Evolutionary conservation across 495 filamentous ascomycete genomes (phyloP).

Genomic region (Aspergillus nidulans): DNA sequence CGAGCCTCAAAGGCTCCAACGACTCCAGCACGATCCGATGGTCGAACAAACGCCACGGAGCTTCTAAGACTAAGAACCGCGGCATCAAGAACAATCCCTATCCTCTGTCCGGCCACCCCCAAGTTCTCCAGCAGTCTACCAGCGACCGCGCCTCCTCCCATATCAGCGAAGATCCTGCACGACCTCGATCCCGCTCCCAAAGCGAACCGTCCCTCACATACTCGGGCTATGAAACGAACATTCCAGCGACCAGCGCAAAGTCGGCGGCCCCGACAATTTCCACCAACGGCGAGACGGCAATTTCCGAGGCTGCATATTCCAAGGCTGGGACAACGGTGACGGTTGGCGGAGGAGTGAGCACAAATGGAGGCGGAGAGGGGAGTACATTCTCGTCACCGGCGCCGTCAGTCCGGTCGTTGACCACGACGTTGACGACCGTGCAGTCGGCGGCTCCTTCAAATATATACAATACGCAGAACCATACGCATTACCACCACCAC

Average conservation of each 20-base stretch:
- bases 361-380: constrained; percentile 63
- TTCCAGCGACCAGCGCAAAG: constrained; percentile 58
- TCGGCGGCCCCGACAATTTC: constrained; percentile 75
- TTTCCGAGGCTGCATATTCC: constrained; percentile 71
- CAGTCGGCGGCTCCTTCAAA: constrained; percentile 78
- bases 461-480: constrained; percentile 39
- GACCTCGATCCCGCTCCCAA: constrained; percentile 35
- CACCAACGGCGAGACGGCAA: constrained; percentile 70
- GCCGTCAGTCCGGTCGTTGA: constrained; percentile 84
- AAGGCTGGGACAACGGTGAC: constrained; percentile 73
- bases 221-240: constrained; percentile 55
- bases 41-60: constrained; percentile 46
- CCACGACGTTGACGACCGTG: constrained; percentile 93
- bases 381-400: constrained; percentile 94
- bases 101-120: constrained; percentile 56
- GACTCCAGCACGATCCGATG: constrained; percentile 45
- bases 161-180: constrained; percentile 23
- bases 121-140: constrained; percentile 28
- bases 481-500: constrained; percentile 35
- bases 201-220: constrained; percentile 51
- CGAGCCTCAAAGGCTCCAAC: constrained; percentile 68
- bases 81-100: constrained; percentile 77
- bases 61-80: constrained; percentile 54
- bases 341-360: constrained; percentile 56
- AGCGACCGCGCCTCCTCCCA: constrained; percentile 49